Base-by-base conservation (phyloP, 176 grass and related monocot genomes). In the Carex pumila region DNA sequence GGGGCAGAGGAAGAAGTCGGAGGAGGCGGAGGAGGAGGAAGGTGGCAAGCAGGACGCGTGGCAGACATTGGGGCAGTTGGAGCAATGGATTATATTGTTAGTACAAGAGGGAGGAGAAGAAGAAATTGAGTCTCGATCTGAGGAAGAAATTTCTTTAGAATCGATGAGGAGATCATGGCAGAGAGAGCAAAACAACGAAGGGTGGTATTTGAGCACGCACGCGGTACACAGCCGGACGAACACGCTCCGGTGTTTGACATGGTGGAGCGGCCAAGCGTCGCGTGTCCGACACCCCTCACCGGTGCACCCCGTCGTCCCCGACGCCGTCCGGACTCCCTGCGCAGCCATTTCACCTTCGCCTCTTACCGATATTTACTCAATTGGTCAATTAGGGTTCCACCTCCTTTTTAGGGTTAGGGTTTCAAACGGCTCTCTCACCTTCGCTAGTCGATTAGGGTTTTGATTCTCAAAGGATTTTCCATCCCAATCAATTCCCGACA, bases 221-320 rank as follows among this genome's bases (percentile, higher is more conserved):
- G 88, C 83, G 76, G 96, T 95, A 89, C 96, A 99, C 59, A 99
- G 87, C 14, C 83, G 91, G 80, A 89, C 90, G 83, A 86, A 99
- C 39, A 93, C 93, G 66, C 89, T 90, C 9, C 90, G 80, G 87
- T 99, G 91, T 55, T 87, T 90, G 59, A 95, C 81, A 78, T 99
- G 85, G 91, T 99, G 91, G n/a, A 99, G 96, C 8, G 91, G 93
- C 96, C 96, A 95, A 14, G 96, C 86, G 7, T 99, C 91, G 45
- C 89, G 88, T 14, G 87, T 86, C 18, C 64, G 59, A 81, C 96
- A 99, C 43, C 82, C 81, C 64, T 94, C 93, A 7, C 93, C 91
- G 29, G 88, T 93, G 88, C 93, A 99, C 12, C 91, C 89, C 19
- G 73, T 22, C 13, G 64, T 47, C 88, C 5, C 65, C 77, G 19